phyloP scores from a whole-genome alignment of 2,329 filamentous ascomycete genomes.

The Curvularia verruculosa region DNA sequence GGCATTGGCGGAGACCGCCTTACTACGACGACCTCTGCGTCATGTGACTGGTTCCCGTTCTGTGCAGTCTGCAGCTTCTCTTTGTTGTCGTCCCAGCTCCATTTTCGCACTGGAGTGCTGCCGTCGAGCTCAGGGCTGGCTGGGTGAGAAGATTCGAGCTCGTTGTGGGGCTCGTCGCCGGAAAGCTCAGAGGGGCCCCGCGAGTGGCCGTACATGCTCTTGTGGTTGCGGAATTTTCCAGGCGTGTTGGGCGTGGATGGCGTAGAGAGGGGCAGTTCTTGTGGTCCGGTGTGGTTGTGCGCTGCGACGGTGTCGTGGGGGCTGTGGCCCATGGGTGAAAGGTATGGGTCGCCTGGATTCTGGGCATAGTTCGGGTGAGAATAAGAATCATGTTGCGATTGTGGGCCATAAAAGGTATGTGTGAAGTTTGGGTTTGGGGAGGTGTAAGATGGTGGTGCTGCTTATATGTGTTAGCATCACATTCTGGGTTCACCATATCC shows the following conservation, averaged over 20 bases:
- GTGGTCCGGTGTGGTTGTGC: conserved; percentile 6
- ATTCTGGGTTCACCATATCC: not conserved
- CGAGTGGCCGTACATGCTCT: conserved; percentile 8
- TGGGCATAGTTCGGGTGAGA: conserved; percentile 9
- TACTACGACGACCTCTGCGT: not conserved
- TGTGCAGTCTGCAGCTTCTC: not conserved
- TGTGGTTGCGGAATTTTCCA: not conserved
- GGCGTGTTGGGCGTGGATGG: not conserved
- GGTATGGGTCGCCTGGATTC: not conserved
- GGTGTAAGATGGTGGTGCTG: conserved; percentile 18
- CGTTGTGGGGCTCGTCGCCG: not conserved
- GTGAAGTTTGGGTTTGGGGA: conserved; percentile 8
- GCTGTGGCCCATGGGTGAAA: not conserved
- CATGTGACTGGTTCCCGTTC: not conserved
- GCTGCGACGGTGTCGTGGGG: not conserved
- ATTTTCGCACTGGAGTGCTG: not conserved
- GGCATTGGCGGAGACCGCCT: not conserved
- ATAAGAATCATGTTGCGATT: not conserved
- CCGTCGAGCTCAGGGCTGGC: not conserved
- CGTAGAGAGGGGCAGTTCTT: conserved; percentile 17
- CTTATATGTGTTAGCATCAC: not conserved
- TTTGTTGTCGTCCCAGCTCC: not conserved
- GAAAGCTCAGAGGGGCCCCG: conserved; percentile 9
- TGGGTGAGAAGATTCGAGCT: not conserved
- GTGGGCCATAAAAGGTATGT: not conserved